A percentile compares a stretch with the other conserved stretches of the same genome.
Conservation (phyloP, 2,329 filamentous ascomycete species). For the Sporothrix phasma region DNA sequence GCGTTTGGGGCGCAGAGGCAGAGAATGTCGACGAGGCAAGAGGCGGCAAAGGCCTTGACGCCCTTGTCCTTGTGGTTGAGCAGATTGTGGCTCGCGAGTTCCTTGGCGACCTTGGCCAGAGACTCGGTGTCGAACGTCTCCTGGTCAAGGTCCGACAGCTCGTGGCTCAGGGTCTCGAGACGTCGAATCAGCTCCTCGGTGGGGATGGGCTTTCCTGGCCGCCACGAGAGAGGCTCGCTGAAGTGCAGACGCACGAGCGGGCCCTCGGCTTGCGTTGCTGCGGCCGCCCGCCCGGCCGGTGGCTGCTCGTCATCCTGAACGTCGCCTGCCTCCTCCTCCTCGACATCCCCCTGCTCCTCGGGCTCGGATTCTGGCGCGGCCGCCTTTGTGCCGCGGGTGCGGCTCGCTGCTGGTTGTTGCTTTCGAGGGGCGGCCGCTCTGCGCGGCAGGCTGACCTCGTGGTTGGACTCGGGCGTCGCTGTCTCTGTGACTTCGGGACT, state of each 20-base stretch:
- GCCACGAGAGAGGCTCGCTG: slow-evolving; percentile 81
- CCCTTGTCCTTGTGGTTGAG: slow-evolving; percentile 88
- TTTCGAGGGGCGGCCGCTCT: slow-evolving; percentile 10
- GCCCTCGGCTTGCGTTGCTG: slow-evolving; percentile 23
- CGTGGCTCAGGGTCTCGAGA: slow-evolving; percentile 68
- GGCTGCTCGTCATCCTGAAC: slow-evolving; percentile 4
- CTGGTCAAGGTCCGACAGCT: slow-evolving; percentile 79
- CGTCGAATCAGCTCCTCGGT: slow-evolving; percentile 73
- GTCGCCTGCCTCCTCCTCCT: slow-evolving; percentile 5
- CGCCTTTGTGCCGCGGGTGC: slow-evolving; percentile 1
- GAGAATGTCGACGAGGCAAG: slow-evolving; percentile 87
- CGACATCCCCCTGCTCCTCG: slow-evolving; percentile 8
- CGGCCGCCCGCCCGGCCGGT: not conserved
- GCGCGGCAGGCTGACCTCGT: slow-evolving; percentile 13
- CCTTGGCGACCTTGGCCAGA: slow-evolving; percentile 72
- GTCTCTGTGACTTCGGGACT: not conserved
- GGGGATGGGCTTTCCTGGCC: slow-evolving; percentile 78
- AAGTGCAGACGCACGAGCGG: slow-evolving; percentile 54
- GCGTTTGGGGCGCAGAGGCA: slow-evolving; percentile 89
- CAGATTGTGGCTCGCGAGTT: slow-evolving; percentile 72
- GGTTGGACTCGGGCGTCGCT: not conserved
- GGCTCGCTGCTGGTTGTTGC: not conserved
- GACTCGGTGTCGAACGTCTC: slow-evolving; percentile 76
- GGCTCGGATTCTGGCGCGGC: slow-evolving; percentile 10
- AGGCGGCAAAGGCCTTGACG: slow-evolving; percentile 78